phyloP scores from a whole-genome alignment of 2,329 filamentous ascomycete species.

The Rutstroemia sp. region DNA sequence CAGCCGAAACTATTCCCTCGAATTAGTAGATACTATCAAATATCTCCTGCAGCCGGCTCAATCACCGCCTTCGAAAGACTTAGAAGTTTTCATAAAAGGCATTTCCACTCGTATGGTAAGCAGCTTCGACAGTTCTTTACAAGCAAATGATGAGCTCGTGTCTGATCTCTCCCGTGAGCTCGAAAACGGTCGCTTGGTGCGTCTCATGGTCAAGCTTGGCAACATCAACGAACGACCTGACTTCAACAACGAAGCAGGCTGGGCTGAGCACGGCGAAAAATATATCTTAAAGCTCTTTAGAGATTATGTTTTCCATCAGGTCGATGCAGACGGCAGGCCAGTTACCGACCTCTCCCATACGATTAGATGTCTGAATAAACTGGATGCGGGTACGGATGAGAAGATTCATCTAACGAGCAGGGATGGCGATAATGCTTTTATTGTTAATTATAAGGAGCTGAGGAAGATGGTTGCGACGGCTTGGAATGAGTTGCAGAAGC shows the following conservation, averaged over 20 bases:
- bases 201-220: slow-evolving; percentile 74
- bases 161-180: slow-evolving; percentile 71
- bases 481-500: slow-evolving; percentile 46
- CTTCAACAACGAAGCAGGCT: slow-evolving; percentile 66
- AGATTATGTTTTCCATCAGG: slow-evolving; percentile 96
- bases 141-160: slow-evolving; percentile 67
- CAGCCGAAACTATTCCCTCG: slow-evolving; percentile 65
- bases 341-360: slow-evolving; percentile 85
- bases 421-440: slow-evolving; percentile 82
- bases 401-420: slow-evolving; percentile 78
- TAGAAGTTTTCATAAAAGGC: slow-evolving; percentile 70
- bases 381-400: slow-evolving; percentile 86
- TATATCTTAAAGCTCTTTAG: slow-evolving; percentile 93
- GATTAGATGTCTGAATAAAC: slow-evolving; percentile 77
- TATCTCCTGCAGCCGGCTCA: slow-evolving; percentile 71
- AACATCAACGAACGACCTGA: slow-evolving; percentile 87
- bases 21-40: slow-evolving; percentile 69
- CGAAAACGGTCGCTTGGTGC: slow-evolving; percentile 80
- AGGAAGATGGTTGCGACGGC: slow-evolving; percentile 55
- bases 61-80: slow-evolving; percentile 54
- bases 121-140: slow-evolving; percentile 71
- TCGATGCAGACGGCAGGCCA: slow-evolving; percentile 76
- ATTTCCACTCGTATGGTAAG: slow-evolving; percentile 72
- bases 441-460: slow-evolving; percentile 86
- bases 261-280: slow-evolving; percentile 88